These are phyloP conservation scores for Wickerhamomyces rabaulensis DNA, from an alignment of 805 yeast genomes.

Conservation along the genomic window DNA sequence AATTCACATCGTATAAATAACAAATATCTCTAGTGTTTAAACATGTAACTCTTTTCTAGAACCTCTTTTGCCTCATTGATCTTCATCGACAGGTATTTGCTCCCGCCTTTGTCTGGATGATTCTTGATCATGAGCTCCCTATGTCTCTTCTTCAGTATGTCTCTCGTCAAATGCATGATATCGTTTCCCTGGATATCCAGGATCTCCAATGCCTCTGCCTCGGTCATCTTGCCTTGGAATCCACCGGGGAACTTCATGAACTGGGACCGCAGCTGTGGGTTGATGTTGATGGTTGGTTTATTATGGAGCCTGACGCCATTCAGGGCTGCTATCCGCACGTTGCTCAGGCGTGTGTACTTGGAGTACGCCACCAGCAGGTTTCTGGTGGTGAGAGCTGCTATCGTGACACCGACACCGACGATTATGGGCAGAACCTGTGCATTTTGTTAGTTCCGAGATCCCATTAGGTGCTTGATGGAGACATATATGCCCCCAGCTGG, in stretches of 20 bases:
- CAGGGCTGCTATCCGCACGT: slow-evolving; percentile 33
- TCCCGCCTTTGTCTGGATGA: slow-evolving; percentile 90
- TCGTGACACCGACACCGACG: slow-evolving; percentile 49
- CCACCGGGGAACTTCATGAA: slow-evolving; percentile 51
- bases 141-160: slow-evolving; percentile 62
- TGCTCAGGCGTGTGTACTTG: slow-evolving; percentile 27
- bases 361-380: slow-evolving; percentile 31
- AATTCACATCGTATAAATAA: too few relatives aligned
- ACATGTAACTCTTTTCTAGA: slow-evolving; percentile 56
- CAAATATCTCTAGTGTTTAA: slow-evolving; percentile 15
- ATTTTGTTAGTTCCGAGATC: neutral
- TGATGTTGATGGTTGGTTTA: slow-evolving; percentile 10
- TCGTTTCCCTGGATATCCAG: slow-evolving; percentile 54
- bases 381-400: slow-evolving; percentile 41
- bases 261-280: slow-evolving; percentile 18
- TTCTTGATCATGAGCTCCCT: slow-evolving; percentile 72
- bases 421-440: slow-evolving; percentile 43
- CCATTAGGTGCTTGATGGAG: too few relatives aligned
- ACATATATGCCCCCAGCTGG: too few relatives aligned
- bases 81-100: slow-evolving; percentile 75
- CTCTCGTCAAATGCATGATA: slow-evolving; percentile 41
- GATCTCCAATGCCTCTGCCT: slow-evolving; percentile 64
- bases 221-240: slow-evolving; percentile 59
- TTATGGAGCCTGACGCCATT: slow-evolving; percentile 29
- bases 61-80: slow-evolving; percentile 83